These are phyloP conservation scores for Amborella trichopoda DNA, from an alignment of 164 flowering plant species.

Conservation along the genomic window DNA sequence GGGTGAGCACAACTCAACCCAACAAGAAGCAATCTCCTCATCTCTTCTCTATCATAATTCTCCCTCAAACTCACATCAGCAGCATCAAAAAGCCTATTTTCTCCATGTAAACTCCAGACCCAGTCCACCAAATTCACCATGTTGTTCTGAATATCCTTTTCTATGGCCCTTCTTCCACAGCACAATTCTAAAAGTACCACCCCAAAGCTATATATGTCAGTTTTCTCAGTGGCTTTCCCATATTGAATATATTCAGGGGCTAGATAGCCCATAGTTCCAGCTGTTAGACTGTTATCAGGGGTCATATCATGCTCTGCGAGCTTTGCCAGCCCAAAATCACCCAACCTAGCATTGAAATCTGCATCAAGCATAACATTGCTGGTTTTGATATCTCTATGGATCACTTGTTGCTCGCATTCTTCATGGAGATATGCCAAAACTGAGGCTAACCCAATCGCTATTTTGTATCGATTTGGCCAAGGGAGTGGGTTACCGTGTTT, in stretches of 20 bases:
- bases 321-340: conserved; percentile 87
- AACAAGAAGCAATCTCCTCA: conserved; percentile 63
- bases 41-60: conserved; percentile 44
- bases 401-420: conserved; percentile 92
- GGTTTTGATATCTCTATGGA: conserved; percentile 83
- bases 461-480: conserved; percentile 56
- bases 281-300: conserved; percentile 82
- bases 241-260: conserved; percentile 94
- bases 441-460: conserved; percentile 72
- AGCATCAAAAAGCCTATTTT: conserved; percentile 58
- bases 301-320: conserved; percentile 87
- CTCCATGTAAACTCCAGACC: conserved; percentile 65
- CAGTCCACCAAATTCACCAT: conserved; percentile 80
- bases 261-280: conserved; percentile 93
- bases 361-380: conserved; percentile 76
- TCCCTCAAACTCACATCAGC: conserved; percentile 59
- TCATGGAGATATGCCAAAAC: conserved; percentile 63
- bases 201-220: conserved; percentile 83
- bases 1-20: conserved; percentile 89
- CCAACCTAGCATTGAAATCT: conserved; percentile 59
- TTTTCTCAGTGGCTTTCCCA: conserved; percentile 88
- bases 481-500: conserved; percentile 17
- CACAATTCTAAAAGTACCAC: conserved; percentile 85
- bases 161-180: conserved; percentile 86
- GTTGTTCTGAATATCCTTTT: conserved; percentile 29